Base-by-base conservation (phyloP, 2,329 filamentous ascomycete species). In the Fusarium solani-melongenae region DNA sequence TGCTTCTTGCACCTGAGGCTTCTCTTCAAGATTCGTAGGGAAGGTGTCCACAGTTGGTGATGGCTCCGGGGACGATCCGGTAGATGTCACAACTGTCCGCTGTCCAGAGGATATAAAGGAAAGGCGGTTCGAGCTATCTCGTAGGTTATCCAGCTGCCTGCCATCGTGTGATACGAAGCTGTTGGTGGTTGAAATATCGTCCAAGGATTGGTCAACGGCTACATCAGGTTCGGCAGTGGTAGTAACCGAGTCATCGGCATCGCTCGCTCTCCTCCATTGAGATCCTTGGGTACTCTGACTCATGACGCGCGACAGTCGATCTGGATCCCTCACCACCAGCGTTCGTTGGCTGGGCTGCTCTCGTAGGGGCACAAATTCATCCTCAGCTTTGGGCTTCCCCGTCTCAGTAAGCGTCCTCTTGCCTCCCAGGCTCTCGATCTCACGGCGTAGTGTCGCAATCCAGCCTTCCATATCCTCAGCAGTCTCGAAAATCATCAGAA, bases 381-480 rank as follows among this genome's bases (percentile, higher is more conserved):
- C 83, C 2, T 86, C 85, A 6, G 77, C 67, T 69, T 87, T 87
- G 1, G 86, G 85, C 68, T 83, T 86, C 41, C 89, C 90, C 5
- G 88, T 91, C 77, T 92, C 90, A 0, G 90, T 88, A 27, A 89
- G 79, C 64, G 86, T 85, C 79, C 89, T 91, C 83, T 89, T 92
- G 20, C 93, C 93, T 31, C 92, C 92, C 9, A 93, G 82, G 7
- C 86, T 85, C 75, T 94, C 91, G 60, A 96, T 95, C 77, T 93
- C 91, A 63, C 87, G 87, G 41, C 93, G 88, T 33, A 96, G 83
- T 0, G 88, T 86, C 1, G 87, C 86, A 79, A 96, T 90, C 94
- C 94, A 96, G 49, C 85, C 83, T 68, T 94, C 92, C 92, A 96
- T 93, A 51, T 93, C 91, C 71, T 92, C 90, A 3, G 92, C 91